Evolutionary conservation across 2,329 filamentous ascomycete genomes (phyloP).

Genomic region (Trichoderma oligosporum): DNA sequence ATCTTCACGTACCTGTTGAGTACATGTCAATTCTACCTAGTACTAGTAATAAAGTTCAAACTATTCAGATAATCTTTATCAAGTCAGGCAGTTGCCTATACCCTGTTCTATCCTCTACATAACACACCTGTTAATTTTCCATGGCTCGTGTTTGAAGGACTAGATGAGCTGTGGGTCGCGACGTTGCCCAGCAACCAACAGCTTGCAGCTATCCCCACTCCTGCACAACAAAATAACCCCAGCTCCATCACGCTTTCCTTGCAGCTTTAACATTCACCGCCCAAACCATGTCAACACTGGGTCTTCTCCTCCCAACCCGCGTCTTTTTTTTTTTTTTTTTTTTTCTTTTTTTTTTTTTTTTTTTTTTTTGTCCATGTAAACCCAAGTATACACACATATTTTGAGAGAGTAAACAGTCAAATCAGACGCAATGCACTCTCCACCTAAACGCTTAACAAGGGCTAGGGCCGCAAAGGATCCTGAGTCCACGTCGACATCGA

Average conservation of each 20-base stretch:
- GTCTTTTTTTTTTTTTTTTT: too few relatives aligned
- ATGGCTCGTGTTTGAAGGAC: neutral
- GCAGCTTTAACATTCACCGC: slow-evolving; percentile 22
- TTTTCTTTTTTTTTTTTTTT: too few relatives aligned
- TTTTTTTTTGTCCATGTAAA: slow-evolving; percentile 17
- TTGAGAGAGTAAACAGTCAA: slow-evolving; percentile 31
- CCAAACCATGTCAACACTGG: slow-evolving; percentile 27
- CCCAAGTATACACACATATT: slow-evolving; percentile 9
- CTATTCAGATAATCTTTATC: too few relatives aligned
- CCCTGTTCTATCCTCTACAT: too few relatives aligned
- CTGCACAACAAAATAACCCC: slow-evolving; percentile 20
- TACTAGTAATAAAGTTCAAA: too few relatives aligned
- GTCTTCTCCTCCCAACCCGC: slow-evolving; percentile 19
- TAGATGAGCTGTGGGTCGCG: neutral
- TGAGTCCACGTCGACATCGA: slow-evolving; percentile 32
- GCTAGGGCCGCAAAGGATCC: slow-evolving; percentile 42
- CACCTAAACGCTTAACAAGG: slow-evolving; percentile 58
- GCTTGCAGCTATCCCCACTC: slow-evolving; percentile 3
- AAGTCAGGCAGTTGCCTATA: too few relatives aligned
- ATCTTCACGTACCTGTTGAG: too few relatives aligned
- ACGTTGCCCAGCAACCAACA: slow-evolving; percentile 23
- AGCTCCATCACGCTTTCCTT: slow-evolving; percentile 15
- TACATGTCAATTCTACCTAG: too few relatives aligned
- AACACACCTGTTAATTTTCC: too few relatives aligned
- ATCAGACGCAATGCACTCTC: slow-evolving; percentile 46